Conservation (phyloP, 1,139 yeast genomes). For the Debaryomyces nepalensis region DNA sequence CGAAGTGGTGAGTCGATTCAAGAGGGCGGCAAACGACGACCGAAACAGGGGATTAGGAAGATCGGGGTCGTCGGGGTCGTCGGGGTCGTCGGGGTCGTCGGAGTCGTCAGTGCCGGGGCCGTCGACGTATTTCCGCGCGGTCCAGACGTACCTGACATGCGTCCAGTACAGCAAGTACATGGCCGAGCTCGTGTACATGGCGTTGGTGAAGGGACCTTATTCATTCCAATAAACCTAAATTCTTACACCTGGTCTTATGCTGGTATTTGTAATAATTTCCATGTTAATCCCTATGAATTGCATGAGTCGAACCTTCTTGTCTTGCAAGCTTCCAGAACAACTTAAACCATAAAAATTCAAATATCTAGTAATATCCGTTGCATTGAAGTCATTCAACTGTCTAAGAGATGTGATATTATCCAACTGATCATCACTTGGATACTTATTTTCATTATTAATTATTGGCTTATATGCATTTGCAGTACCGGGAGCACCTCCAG, state of each 20-base stretch:
- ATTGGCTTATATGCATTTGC: background rate
- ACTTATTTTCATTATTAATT: background rate
- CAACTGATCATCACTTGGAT: background rate
- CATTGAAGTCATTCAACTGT: background rate
- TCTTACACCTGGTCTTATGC: no score
- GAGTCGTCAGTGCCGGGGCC: no score
- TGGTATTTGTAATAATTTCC: no score
- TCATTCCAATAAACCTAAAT: no score
- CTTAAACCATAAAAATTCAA: conserved; percentile 6
- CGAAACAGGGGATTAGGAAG: no score
- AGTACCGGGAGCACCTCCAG: background rate
- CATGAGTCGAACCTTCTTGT: background rate
- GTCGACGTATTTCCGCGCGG: background rate
- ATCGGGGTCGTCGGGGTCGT: no score
- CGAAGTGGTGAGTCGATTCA: background rate
- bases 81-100: no score
- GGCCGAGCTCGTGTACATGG: background rate
- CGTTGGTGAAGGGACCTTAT: background rate
- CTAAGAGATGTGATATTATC: background rate
- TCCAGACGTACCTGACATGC: conserved; percentile 1
- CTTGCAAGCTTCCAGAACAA: background rate
- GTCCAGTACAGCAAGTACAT: conserved; percentile 1
- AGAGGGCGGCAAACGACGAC: background rate
- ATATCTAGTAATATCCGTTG: background rate
- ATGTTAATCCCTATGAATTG: conserved; percentile 2